Percentiles rank a stretch among this genome's conserved stretches.
These are phyloP conservation scores for Axilococcus clingmanii DNA, from an alignment of 139 green algal genomes.

Conservation along the genomic window DNA sequence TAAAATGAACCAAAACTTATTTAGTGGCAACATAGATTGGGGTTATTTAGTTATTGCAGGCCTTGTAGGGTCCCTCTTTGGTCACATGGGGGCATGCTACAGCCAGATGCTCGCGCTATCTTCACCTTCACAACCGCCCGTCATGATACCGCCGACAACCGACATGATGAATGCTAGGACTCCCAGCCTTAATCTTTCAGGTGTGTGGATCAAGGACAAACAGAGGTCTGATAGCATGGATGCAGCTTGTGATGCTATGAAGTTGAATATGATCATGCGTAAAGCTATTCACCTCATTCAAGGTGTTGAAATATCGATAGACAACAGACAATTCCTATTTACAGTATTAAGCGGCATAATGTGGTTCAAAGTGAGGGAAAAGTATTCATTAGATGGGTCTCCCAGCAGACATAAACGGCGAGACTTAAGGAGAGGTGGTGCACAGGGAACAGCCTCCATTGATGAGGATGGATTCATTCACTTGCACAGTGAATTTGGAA, in stretches of 20 bases:
- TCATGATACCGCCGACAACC: background rate
- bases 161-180: background rate
- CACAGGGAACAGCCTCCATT: background rate
- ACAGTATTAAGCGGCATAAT: constrained; percentile 15
- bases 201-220: constrained; percentile 16
- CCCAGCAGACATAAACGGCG: background rate
- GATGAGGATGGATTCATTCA: too few species aligned
- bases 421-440: constrained; percentile 9
- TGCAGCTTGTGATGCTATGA: constrained; percentile 11
- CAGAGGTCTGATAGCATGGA: constrained; percentile 14
- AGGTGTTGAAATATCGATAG: constrained; percentile 5
- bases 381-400: background rate
- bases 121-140: background rate
- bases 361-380: constrained; percentile 23
- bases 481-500: too few species aligned
- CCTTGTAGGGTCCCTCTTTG: too few species aligned
- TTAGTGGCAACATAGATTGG: too few species aligned
- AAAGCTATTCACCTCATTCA: constrained; percentile 16
- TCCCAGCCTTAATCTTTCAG: background rate
- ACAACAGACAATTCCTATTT: constrained; percentile 4
- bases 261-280: constrained; percentile 8
- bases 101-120: background rate
- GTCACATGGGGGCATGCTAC: too few species aligned
- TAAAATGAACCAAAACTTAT: too few species aligned
- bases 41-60: too few species aligned